Base-by-base conservation (phyloP, 2,329 filamentous ascomycete genomes). In the Ophiocordyceps polyrhachis-furcata region DNA sequence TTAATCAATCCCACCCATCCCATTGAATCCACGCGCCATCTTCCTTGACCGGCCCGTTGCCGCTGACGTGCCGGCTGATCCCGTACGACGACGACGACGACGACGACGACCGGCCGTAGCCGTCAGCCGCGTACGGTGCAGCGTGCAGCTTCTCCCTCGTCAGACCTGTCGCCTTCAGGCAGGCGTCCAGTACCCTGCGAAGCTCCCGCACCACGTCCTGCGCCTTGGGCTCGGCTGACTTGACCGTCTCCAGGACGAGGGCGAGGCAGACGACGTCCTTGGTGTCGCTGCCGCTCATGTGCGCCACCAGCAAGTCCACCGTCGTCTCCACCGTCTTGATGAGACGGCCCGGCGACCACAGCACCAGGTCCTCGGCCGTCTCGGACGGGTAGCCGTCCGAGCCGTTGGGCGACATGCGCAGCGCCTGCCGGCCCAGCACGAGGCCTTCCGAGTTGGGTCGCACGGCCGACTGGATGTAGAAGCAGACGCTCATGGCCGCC, bases 401-500 rank as follows among this genome's bases (percentile, higher is more conserved):
- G 6, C 54, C 54, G 40, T 59, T 56, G 5, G 62, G 58, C 15
- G 62, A 60, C 52, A 61, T 53, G 20, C 58, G 55, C 35, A 59
- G 50, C 5, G 55, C 57, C 29, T 57, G 54, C 32, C 58, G 54
- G 11, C 54, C 54, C 23, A 58, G 50, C n/a, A 55, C 51, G 14
- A 53, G 47, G 37, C 51, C 53, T 19, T 62, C 58, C 4, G 51
- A 52, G 35, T 52, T 52, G 28, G 58, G 55, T 5, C 57, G 57
- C 12, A 56, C 48, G 2, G 53, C 53, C n/a, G 54, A 49, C 35
- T 60, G 61, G 53, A 75, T 71, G 46, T 71, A 75, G 49, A 69
- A 73, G 52, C 72, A 75, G 13, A 75, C 59, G 46, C 70, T 71
- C 41, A 75, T 63, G 3, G 70, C 68, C 0, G 71, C 70, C 53